Evolutionary conservation across 192 early-diverging fungal genomes (phyloP).

Genomic region (Backusella luteola): DNA sequence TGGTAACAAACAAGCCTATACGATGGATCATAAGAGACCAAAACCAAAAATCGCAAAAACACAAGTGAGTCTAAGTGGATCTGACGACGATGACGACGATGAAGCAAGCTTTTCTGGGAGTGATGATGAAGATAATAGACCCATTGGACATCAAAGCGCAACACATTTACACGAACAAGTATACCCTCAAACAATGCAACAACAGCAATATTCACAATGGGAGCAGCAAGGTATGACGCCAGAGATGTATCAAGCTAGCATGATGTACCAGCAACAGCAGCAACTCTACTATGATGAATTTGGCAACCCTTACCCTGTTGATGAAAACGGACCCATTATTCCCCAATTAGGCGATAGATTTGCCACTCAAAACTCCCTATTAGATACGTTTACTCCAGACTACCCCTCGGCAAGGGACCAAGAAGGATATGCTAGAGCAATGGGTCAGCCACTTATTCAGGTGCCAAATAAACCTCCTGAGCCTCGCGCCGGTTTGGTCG

Average conservation of each 20-base stretch:
- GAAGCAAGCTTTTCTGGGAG: neutral
- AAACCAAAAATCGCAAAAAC: conserved; percentile 13
- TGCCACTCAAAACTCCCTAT: conserved; percentile 35
- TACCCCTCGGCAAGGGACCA: conserved; percentile 34
- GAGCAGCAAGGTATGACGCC: neutral
- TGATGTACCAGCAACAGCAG: neutral
- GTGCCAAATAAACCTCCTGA: conserved; percentile 39
- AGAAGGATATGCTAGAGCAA: conserved; percentile 33
- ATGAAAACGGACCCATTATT: conserved; percentile 32
- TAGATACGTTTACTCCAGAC: conserved; percentile 33
- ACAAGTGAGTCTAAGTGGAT: conserved; percentile 19
- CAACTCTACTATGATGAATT: neutral
- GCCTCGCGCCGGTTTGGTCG: conserved; percentile 35
- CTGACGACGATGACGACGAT: conserved; percentile 1
- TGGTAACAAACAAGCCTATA: neutral
- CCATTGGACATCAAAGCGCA: neutral
- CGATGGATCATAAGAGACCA: neutral
- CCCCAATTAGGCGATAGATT: conserved; percentile 34
- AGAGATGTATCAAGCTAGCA: neutral
- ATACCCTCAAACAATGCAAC: neutral
- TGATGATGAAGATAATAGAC: conserved; percentile 6
- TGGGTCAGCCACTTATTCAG: conserved; percentile 34
- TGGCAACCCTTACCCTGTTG: conserved; percentile 2
- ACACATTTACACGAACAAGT: neutral
- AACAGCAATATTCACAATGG: conserved; percentile 14